A percentile compares a stretch with the other conserved stretches of the same genome.
phyloP scores from a whole-genome alignment of 1,284 basidiomycete genomes.

The Abortiporus biennis region DNA sequence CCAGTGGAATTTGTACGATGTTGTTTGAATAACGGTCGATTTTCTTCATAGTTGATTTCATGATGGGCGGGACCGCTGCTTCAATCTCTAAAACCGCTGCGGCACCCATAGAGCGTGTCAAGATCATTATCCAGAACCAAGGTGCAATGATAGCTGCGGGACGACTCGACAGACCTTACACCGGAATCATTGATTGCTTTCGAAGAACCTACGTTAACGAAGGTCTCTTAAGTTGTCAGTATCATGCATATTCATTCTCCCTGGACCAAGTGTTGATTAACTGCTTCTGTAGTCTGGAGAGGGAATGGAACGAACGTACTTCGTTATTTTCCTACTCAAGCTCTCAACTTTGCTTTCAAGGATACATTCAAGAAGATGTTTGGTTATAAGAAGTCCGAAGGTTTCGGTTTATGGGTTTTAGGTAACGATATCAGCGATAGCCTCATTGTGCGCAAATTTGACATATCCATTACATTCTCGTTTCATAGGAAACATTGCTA shows the following conservation, averaged over 20 bases:
- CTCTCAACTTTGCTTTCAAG: conserved; percentile 47
- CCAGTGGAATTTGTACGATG: background rate
- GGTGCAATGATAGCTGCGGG: conserved; percentile 49
- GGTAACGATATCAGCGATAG: conserved; percentile 23
- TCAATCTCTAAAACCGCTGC: conserved; percentile 66
- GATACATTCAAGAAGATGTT: conserved; percentile 44
- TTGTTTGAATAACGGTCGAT: background rate
- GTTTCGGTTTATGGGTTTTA: conserved; percentile 47
- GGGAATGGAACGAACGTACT: conserved; percentile 61
- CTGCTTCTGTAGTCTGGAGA: conserved; percentile 60
- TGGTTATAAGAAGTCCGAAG: conserved; percentile 47
- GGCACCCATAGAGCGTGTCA: conserved; percentile 72
- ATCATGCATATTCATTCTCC: no score
- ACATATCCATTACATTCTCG: background rate
- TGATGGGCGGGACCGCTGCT: conserved; percentile 45
- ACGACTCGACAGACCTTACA: conserved; percentile 50
- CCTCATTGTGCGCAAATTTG: background rate
- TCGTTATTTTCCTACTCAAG: conserved; percentile 64
- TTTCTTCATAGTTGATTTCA: conserved; percentile 42
- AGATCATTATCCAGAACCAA: conserved; percentile 67
- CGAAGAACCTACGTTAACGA: conserved; percentile 47
- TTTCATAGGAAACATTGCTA: conserved; percentile 31
- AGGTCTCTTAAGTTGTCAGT: conserved; percentile 38
- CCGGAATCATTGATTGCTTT: conserved; percentile 58
- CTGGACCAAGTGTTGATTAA: conserved; percentile 2